Evolutionary conservation across 2,329 filamentous ascomycete genomes (phyloP).

Genomic region (Scytalidium lignicola): DNA sequence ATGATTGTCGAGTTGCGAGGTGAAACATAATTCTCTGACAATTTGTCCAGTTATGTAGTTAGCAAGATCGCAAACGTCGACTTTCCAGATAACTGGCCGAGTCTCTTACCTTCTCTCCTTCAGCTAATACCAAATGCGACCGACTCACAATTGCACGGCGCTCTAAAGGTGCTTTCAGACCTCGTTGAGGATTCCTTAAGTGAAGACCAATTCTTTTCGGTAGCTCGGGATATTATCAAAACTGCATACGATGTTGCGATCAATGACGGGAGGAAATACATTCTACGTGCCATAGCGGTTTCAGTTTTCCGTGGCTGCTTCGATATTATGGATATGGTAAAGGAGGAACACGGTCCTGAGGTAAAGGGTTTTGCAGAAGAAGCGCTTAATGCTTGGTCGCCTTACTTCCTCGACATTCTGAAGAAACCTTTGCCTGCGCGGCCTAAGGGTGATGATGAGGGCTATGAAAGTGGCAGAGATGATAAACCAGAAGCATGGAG

Average conservation of each 20-base stretch:
- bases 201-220: constrained; percentile 90
- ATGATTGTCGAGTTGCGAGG: constrained; percentile 3
- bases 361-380: constrained; percentile 89
- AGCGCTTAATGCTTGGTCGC: constrained; percentile 76
- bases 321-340: constrained; percentile 92
- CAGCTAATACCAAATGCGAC: constrained; percentile 69
- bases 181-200: constrained; percentile 90
- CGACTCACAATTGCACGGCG: constrained; percentile 80
- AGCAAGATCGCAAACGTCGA: constrained; percentile 92
- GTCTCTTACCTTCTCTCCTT: constrained; percentile 75
- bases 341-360: constrained; percentile 82
- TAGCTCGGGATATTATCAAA: constrained; percentile 80
- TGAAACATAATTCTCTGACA: constrained; percentile 1
- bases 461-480: constrained; percentile 46
- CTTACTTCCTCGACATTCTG: constrained; percentile 78
- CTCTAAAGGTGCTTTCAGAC: constrained; percentile 81
- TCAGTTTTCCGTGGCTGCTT: constrained; percentile 89
- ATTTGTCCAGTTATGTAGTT: constrained; percentile 56
- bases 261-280: constrained; percentile 67
- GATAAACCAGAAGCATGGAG: constrained; percentile 66
- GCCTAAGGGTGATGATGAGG: constrained; percentile 49
- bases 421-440: constrained; percentile 65
- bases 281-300: constrained; percentile 77
- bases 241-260: constrained; percentile 78
- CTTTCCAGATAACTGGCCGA: constrained; percentile 94